Evolutionary conservation across 2,329 filamentous ascomycete genomes (phyloP).

Genomic region (Fusarium praegraminearum): DNA sequence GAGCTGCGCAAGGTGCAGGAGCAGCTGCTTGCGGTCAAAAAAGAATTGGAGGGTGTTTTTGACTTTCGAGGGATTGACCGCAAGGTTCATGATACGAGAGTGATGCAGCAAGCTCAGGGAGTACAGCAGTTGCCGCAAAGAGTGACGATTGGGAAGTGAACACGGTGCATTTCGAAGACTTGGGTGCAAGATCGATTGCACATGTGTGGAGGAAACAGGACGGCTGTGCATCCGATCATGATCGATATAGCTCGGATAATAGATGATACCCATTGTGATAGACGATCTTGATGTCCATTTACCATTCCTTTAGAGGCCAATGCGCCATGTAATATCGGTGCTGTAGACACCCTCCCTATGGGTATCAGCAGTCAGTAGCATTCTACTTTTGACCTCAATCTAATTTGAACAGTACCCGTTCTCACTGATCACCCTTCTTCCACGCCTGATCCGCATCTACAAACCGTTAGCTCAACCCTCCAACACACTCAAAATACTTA

Average conservation of each 20-base stretch:
- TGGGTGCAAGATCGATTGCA: background rate
- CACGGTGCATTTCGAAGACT: background rate
- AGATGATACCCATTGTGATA: constrained; percentile 32
- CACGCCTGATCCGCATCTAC: constrained; percentile 45
- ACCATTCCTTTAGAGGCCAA: background rate
- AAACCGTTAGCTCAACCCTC: constrained; percentile 9
- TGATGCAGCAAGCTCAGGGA: constrained; percentile 54
- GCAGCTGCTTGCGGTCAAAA: constrained; percentile 60
- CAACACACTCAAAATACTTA: constrained; percentile 27
- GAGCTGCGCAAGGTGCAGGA: constrained; percentile 67
- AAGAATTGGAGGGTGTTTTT: constrained; percentile 64
- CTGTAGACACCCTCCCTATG: fast-evolving
- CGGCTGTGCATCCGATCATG: background rate
- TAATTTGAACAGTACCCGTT: no score
- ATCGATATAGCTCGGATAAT: background rate
- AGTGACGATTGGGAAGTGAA: constrained; percentile 52
- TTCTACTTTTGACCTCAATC: no score
- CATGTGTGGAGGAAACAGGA: background rate
- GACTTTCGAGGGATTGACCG: constrained; percentile 65
- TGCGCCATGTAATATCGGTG: fast-evolving
- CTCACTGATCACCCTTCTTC: no score
- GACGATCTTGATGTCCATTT: constrained; percentile 2
- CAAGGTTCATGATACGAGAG: constrained; percentile 65
- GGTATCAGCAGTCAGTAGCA: fast-evolving
- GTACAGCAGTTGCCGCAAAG: constrained; percentile 56